Evolutionary conservation across 352 stramenopile genomes (phyloP), one percentile per base, ranked within the genome.

Genomic region (Globisporangium sylvaticum): DNA sequence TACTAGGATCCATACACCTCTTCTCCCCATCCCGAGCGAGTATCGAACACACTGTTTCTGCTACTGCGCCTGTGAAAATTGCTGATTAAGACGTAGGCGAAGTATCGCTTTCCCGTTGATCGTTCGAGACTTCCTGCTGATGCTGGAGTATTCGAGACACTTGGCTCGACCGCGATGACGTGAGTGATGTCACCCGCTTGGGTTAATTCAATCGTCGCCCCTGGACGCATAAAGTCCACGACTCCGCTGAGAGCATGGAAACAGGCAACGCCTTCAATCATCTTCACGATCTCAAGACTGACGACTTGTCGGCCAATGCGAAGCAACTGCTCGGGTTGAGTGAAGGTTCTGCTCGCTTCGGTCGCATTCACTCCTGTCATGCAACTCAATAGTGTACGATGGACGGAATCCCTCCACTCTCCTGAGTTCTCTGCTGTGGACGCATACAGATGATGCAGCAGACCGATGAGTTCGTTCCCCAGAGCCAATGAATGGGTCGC

Each of bases 171-270:
- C 22, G 27, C 48, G 9, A 87, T 60, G 10, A 87, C 71, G 3
- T 72, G 70, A 22, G 73, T 75, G 18, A 48, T 29, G 1, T 87
- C 71, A 22, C 64, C 66, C 18, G 74, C 79, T 1, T 75, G 62
- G 22, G 34, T 29, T 22, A 87, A 65, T 56, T 82, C 63, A 10
- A 77, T 73, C 15, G 53, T 69, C 0, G 73, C 54, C 6, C 79
- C 77, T 9, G 71, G 68, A 20, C 79, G 75, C 5, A 82, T 46
- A 20, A 81, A 84, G 3, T 87, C 77, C 4, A 75, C n/a, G n/a
- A 54, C 50, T 31, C 75, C 79, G 10, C 67, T 59, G 18, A 87
- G 58, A 29, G 74, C 62, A 48, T 81, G 77, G 0, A 84, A 56
- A 27, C 67, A 76, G 1, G 73, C 79, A 5, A 73, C n/a, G 4